Base-by-base conservation (phyloP, 306 rosid species). In the Neltuma alba region DNA sequence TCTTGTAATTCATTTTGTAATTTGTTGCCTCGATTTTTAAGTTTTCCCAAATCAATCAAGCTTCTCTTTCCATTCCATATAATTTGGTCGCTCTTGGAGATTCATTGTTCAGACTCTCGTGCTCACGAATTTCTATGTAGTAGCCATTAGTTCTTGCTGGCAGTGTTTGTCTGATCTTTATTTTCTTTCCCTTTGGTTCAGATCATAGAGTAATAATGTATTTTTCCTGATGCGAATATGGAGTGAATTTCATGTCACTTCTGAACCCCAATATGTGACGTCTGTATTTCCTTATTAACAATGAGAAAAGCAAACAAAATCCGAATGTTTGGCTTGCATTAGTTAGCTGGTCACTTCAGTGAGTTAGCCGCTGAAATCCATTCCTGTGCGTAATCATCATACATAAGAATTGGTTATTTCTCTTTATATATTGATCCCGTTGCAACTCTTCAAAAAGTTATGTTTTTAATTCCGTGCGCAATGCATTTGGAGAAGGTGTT, bases 151-250 rank as follows among this genome's bases (percentile, higher is more conserved):
- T 64, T 68, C 21, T 47, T 48, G 78, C 37, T 63, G 47, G 77
- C 40, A 30, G 38, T 55, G 20, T 55, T 48, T 13, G 50, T 58
- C 48, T 80, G 80, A 84, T 76, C 52, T 55, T 44, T 60, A 40
- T 10, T 67, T 61, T 28, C 13, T 18, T 6, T 9, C 9, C 52
- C 0, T 58, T 23, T 68, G 47, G 5, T 38, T 68, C 28, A 13
- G 34, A 44, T 54, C 33, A 6, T 11, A 21, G 2, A 25, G 77
- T 54, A 13, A 9, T 70, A 70, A 68, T 52, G 25, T 47, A 14
- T 67, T 38, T n/a, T 68, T 38, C 73, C 12, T 68, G 52, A 18
- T 20, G 40, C 18, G 52, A 68, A 40, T 6, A 23, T 68, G 73
- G 27, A 15, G 54, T 47, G 62, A 25, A 37, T 45, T 28, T 83